Evolutionary conservation across 495 filamentous ascomycete species (phyloP), one percentile per base, ranked within the genome.

Genomic region (Aspergillus affinis): DNA sequence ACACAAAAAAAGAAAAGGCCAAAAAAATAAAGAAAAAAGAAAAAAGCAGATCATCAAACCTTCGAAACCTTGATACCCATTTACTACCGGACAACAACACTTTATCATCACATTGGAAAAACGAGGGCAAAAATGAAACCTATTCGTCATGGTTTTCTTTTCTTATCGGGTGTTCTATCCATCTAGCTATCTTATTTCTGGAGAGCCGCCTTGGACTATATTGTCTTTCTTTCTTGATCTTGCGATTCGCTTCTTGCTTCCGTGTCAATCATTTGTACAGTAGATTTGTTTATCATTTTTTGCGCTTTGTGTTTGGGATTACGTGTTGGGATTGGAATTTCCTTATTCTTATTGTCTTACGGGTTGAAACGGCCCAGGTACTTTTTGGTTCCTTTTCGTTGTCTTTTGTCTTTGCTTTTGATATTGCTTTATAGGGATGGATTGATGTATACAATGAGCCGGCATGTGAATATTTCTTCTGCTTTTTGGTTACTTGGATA

Each of bases 391-490:
- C 32, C 5, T 44, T 20, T 41, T 59, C 18, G 4, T 48, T 46
- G 17, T 41, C 9, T 51, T 19, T 49, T 58, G 21, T n/a, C 10
- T 46, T 26, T 32, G n/a, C 51, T 59, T 51, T 50, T 19, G 26
- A 4, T 58, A 44, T 41, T 18, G 29, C 51, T 44, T 51, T 41
- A 41, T 41, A 13, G 36, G 36, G 36, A 41, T 17, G 50, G 50
- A 52, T 52, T 13, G 36, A 41, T 41, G 36, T 52, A 54, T 36
- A 54, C 29, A 54, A 54, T 36, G 52, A 52, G 17, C 18, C 29
- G 21, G 49, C 6, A 51, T 51, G 50, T 52, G 50, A 29, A 52
- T 52, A 52, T 52, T 30, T 50, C 26, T 41, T 41, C 36, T 41
- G 9, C 36, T 15, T 6, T 32, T n/a, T 53, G 17, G n/a, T 53